Base-by-base conservation (phyloP, 169 alveolate species). In the Eimeria maxima region DNA sequence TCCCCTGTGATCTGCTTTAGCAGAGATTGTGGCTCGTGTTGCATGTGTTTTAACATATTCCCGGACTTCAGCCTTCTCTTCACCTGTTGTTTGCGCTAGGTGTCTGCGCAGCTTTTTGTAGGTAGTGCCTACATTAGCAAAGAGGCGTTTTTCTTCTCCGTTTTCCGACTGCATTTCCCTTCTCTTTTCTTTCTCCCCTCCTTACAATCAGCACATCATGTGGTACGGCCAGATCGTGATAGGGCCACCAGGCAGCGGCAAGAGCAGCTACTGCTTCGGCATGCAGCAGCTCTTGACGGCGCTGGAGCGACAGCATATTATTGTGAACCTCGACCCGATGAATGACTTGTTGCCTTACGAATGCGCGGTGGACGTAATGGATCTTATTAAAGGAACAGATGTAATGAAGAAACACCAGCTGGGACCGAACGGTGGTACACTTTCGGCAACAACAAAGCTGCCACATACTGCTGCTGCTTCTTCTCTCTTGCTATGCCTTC, bases 221-320 rank as follows among this genome's bases (percentile, higher is more conserved):
- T 69, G 95, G 97, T 99, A 96, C 86, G 99, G 99, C 22, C 99
- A 98, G 93, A 92, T 98, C 44, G 98, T 99, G 22, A 97, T 99
- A 50, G 99, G 99, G 6, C 99, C 99, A 6, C 99, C 99, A 18
- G 99, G 99, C 14, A 93, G 99, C 33, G 99, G 99, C 29, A 99
- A 99, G 94, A 98, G 99, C 50, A 99, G 99, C 24, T 99, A 98
- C 96, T 98, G 99, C 71, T 96, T 98, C 67, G 99, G 98, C 78
- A 98, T 99, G 95, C 98, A 98, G 80, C 99, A 98, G 95, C 96
- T 98, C 97, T 95, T 97, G 67, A 90, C 45, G 24, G 97, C 98
- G 44, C 97, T 99, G 53, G 97, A 97, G 50, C 95, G 99, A 63
- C 96, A 95, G 55, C 95, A 97, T 65, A 95, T 97, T 27, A 96